Evolutionary conservation across 768 basidiomycete species (phyloP).

Genomic region (Dentipellis fragilis): DNA sequence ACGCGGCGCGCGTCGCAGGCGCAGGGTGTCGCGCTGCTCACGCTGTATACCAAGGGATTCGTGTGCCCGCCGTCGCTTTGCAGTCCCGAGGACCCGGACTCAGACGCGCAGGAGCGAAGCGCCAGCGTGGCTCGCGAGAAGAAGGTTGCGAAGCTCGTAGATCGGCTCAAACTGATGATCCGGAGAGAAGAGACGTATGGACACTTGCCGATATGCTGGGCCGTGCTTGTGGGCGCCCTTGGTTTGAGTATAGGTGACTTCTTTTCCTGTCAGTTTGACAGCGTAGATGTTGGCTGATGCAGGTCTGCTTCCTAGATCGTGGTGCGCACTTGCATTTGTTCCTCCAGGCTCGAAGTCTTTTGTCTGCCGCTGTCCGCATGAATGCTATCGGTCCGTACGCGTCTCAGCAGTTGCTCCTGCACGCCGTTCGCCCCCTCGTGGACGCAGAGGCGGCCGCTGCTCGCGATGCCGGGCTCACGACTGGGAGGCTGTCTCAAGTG

Average conservation of each 20-base stretch:
- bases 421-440: slow-evolving; percentile 60
- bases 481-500: background rate
- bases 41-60: slow-evolving; percentile 79
- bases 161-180: slow-evolving; percentile 58
- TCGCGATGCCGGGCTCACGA: background rate
- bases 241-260: slow-evolving; percentile 57
- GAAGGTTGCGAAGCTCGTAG: slow-evolving; percentile 34
- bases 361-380: slow-evolving; percentile 87
- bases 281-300: background rate
- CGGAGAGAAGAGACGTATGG: slow-evolving; percentile 59
- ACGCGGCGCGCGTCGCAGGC: slow-evolving; percentile 78
- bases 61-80: slow-evolving; percentile 35
- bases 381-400: slow-evolving; percentile 91
- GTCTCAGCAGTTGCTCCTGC: slow-evolving; percentile 79
- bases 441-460: slow-evolving; percentile 31
- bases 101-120: slow-evolving; percentile 10
- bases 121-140: slow-evolving; percentile 15
- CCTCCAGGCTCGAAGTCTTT: slow-evolving; percentile 79
- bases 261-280: background rate
- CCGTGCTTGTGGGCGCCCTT: slow-evolving; percentile 68
- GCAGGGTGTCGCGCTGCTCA: slow-evolving; percentile 88
- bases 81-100: slow-evolving; percentile 13
- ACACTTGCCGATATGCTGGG: slow-evolving; percentile 90
- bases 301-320: slow-evolving; percentile 41
- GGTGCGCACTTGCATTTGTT: slow-evolving; percentile 86